Percentiles rank a stretch among this genome's conserved stretches.
These are phyloP conservation scores for Scenedesmus sp. DNA, from an alignment of 163 green algal genomes.

Conservation along the genomic window DNA sequence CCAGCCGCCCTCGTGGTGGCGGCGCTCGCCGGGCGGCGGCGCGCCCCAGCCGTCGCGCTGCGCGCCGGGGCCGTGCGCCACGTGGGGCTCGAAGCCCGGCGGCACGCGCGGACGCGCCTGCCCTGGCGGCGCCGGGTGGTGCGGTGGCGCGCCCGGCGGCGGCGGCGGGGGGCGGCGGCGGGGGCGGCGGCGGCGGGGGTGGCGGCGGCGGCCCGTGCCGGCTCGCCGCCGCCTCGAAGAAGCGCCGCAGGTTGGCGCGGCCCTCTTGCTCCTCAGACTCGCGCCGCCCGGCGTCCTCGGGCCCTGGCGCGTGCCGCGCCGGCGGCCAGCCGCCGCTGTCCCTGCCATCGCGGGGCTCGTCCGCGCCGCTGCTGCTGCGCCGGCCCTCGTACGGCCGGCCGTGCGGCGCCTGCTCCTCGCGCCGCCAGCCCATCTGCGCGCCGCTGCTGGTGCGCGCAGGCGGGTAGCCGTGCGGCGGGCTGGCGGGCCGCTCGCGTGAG, in stretches of 20 bases:
- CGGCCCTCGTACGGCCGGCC: not conserved
- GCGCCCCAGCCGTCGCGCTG: not conserved
- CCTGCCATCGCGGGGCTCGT: not conserved
- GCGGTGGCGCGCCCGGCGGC: not conserved
- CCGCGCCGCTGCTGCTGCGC: not conserved
- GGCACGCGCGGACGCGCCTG: not conserved
- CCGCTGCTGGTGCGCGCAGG: too few relatives aligned
- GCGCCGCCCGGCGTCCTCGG: too few relatives aligned
- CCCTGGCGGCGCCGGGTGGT: not conserved
- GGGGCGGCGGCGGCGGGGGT: not conserved
- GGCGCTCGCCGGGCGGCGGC: not conserved
- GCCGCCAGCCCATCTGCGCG: not conserved
- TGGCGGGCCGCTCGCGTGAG: slow-evolving; percentile 4
- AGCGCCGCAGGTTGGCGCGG: not conserved
- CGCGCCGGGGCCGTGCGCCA: not conserved
- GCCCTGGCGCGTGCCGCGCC: too few relatives aligned
- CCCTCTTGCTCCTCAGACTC: not conserved
- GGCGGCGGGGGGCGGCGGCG: not conserved
- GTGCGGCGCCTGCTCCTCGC: not conserved
- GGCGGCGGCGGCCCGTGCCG: slow-evolving; percentile 1
- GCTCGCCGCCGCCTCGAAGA: too few relatives aligned
- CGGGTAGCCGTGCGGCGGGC: slow-evolving; percentile 8
- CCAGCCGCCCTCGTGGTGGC: not conserved
- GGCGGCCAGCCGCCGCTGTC: too few relatives aligned
- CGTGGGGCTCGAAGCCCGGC: slow-evolving; percentile 5